Percentiles rank a stretch among this genome's conserved stretches.
Evolutionary conservation across 495 filamentous ascomycete genomes (phyloP).

Genomic region (Penicillium odoratum): DNA sequence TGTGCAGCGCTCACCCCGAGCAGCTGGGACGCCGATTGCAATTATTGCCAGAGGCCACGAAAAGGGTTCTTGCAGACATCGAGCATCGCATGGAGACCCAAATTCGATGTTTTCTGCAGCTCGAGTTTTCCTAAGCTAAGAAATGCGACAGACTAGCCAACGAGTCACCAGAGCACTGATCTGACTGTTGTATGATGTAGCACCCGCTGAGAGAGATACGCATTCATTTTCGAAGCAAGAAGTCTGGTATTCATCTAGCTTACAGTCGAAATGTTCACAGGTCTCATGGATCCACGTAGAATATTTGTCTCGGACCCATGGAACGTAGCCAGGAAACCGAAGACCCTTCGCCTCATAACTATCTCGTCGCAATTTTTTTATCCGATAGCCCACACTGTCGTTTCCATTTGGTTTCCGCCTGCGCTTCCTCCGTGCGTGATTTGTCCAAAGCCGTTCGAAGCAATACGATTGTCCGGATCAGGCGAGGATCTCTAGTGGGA

Average conservation of each 20-base stretch:
- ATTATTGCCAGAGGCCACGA: neutral
- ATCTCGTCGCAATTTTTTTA: neutral
- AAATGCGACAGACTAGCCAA: neutral
- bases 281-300: too few relatives aligned
- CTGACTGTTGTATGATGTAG: neutral
- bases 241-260: too few relatives aligned
- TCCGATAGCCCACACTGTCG: neutral
- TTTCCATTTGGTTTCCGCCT: neutral
- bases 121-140: neutral
- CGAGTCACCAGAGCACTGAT: neutral
- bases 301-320: too few relatives aligned
- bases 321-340: neutral
- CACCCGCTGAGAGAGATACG: too few relatives aligned
- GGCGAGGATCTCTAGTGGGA: neutral
- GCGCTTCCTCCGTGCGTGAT: neutral
- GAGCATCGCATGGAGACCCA: neutral
- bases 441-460: neutral
- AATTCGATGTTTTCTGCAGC: neutral
- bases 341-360: neutral
- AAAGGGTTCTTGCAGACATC: neutral
- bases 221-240: too few relatives aligned
- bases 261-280: too few relatives aligned
- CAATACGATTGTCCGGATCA: neutral
- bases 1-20: neutral
- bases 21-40: neutral